Base-by-base conservation (phyloP, 2,329 filamentous ascomycete species). In the Camillea tinctor region DNA sequence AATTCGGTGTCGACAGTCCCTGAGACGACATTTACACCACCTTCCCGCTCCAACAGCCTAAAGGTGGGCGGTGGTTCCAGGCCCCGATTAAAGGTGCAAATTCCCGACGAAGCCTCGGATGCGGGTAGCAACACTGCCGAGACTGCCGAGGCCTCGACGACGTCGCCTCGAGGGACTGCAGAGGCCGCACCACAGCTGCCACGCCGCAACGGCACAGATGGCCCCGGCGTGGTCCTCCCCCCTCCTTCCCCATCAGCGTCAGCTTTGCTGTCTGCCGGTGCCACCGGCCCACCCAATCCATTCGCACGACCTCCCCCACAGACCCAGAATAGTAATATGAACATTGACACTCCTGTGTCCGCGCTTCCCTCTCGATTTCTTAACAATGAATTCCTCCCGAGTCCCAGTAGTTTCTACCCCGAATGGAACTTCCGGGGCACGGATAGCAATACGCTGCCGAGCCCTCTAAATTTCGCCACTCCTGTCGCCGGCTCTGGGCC, bases 351-450 rank as follows among this genome's bases (percentile, higher is more conserved):
- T 0, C 95, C 95, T 0, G 93, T 96, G n/a, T 97, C 93, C 1
- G 93, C 94, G 3, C 81, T 99, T 11, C 95, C 95, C 0, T 96
- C 92, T 55, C 87, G 94, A 49, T 97, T 98, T 74, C 88, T 98
- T 68, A 90, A 88, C 60, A 92, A 91, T 65, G 92, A 93, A 40
- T 87, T 97, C 57, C 81, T 98, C 17, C 93, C 95, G 0, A 96
- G 92, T 58, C 95, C 95, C 0, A 96, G 90, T 64, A 92, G 88
- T 66, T 97, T 98, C 77, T 98, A 96, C 71, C 88, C 90, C 0
- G 93, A 96, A 64, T 97, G 93, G 93, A 88, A 90, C 66, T 93
- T 91, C 74, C 72, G 87, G 74, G 73, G 83, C 70, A 75, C 80
- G 59, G 91, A 95, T 66, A 90, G 84, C 73, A 96, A 95, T 69